phyloP scores from a whole-genome alignment of 2,329 filamentous ascomycete species.

The Pseudogymnoascus sp. region DNA sequence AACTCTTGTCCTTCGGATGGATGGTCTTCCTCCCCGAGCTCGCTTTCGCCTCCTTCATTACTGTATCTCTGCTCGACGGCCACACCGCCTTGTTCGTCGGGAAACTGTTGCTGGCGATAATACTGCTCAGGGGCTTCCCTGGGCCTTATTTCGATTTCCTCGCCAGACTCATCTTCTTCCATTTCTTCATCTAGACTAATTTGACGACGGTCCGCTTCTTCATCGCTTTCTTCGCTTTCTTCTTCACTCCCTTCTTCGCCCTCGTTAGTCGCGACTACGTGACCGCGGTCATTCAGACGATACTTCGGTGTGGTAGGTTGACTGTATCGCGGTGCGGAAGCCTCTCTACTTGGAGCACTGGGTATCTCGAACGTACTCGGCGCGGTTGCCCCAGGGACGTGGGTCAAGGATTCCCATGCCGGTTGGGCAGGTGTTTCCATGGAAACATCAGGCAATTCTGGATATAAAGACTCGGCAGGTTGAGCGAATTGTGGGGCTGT shows the following conservation, averaged over 20 bases:
- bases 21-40: not conserved
- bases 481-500: not conserved
- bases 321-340: not conserved
- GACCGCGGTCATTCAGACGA: not conserved
- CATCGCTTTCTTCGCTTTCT: constrained; percentile 20
- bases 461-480: not conserved
- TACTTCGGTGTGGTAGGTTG: not conserved
- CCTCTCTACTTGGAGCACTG: not conserved
- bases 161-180: constrained; percentile 10
- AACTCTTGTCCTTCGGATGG: not conserved
- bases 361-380: not conserved
- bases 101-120: not conserved
- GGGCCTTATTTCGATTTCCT: not conserved
- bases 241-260: constrained; percentile 28
- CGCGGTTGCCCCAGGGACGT: not conserved
- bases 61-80: not conserved
- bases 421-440: not conserved
- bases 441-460: not conserved
- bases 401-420: not conserved
- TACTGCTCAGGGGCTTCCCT: not conserved
- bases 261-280: constrained; percentile 15
- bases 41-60: not conserved
- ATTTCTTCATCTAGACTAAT: not conserved
- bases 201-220: not conserved
- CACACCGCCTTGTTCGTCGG: not conserved